These are phyloP conservation scores for Botryotinia globosa DNA, from an alignment of 2,329 filamentous ascomycete species.

Conservation along the genomic window DNA sequence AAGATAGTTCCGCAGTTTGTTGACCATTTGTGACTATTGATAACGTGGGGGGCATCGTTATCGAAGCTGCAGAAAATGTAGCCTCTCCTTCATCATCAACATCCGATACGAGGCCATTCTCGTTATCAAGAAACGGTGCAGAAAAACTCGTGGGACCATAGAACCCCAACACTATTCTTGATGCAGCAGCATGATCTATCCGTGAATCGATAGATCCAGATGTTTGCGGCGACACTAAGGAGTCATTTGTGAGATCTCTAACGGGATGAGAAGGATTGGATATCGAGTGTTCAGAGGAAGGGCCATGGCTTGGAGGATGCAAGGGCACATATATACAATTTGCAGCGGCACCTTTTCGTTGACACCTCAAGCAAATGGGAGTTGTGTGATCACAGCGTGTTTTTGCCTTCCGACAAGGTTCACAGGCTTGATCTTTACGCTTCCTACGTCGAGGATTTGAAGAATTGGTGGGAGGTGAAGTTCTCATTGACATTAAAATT, in stretches of 20 bases:
- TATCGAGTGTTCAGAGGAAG: not conserved
- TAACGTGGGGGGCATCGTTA: not conserved
- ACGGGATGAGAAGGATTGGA: not conserved
- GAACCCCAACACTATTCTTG: not conserved
- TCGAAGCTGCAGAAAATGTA: not conserved
- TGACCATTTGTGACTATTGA: not conserved
- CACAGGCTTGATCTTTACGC: conserved; percentile 12
- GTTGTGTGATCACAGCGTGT: conserved; percentile 5
- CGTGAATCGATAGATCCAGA: not conserved
- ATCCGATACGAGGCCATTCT: not conserved
- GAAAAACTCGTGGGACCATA: conserved; percentile 13
- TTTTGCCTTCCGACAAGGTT: conserved; percentile 5
- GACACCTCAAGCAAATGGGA: conserved; percentile 8
- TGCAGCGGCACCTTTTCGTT: conserved; percentile 4
- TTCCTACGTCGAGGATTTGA: conserved; percentile 3
- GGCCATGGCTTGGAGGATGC: not conserved
- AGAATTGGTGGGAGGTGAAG: not conserved
- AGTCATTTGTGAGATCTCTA: not conserved
- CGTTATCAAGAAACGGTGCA: not conserved
- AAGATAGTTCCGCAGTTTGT: not conserved
- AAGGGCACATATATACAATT: not conserved
- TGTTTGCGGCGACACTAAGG: not conserved
- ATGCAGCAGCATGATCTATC: not conserved
- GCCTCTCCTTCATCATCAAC: not conserved
- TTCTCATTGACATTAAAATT: not conserved